These are phyloP conservation scores for Nakazawaea holstii DNA, from an alignment of 805 yeast genomes.

Conservation along the genomic window DNA sequence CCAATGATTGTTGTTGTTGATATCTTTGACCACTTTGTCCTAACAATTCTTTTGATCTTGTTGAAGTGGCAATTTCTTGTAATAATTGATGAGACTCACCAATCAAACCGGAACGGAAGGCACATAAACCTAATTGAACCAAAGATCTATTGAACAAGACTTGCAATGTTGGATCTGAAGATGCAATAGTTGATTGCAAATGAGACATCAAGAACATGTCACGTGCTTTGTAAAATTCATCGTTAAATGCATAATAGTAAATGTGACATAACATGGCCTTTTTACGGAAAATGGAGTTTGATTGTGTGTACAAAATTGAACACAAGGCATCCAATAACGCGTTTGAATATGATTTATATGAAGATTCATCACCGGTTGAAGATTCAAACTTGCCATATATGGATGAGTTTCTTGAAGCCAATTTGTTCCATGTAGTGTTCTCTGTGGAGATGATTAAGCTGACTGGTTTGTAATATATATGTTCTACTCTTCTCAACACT, in stretches of 20 bases:
- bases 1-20: constrained; percentile 38
- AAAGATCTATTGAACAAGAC: constrained; percentile 91
- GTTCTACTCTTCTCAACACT: constrained; percentile 80
- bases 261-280: constrained; percentile 81
- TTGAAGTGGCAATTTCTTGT: constrained; percentile 82
- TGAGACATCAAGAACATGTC: constrained; percentile 85
- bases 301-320: constrained; percentile 58
- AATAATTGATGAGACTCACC: constrained; percentile 82
- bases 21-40: constrained; percentile 86
- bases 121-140: constrained; percentile 93
- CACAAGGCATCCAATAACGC: constrained; percentile 62
- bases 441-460: constrained; percentile 68
- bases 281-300: constrained; percentile 65
- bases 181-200: constrained; percentile 75
- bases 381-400: constrained; percentile 26
- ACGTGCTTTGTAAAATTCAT: constrained; percentile 78
- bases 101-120: constrained; percentile 85
- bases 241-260: constrained; percentile 88
- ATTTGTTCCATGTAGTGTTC: constrained; percentile 62
- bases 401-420: constrained; percentile 33
- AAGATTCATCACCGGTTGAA: constrained; percentile 22
- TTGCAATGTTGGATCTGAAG: constrained; percentile 82
- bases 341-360: constrained; percentile 36
- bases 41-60: constrained; percentile 82
- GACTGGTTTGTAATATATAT: constrained; percentile 86